Evolutionary conservation across 306 rosid species (phyloP), one percentile per base, ranked within the genome.

Genomic region (Geum urbanum): DNA sequence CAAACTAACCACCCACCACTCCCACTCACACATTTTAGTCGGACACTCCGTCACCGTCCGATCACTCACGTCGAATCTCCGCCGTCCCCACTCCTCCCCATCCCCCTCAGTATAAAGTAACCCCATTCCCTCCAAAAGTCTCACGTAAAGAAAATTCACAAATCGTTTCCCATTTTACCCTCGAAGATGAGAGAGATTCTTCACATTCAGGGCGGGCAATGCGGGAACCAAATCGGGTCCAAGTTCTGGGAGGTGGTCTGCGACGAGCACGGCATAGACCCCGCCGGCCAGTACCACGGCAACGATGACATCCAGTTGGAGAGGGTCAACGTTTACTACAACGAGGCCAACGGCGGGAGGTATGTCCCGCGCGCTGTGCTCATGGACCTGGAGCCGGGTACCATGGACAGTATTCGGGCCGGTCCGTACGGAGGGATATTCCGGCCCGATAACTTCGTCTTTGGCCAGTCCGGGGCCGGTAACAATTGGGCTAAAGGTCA

Each of bases 361-460:
- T 89, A 83, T 12, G 96, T 89, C 74, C 96, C 96, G 1, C 64
- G 96, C 8, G 96, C 90, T 15, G 96, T 89, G 80, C 78, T 86
- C 4, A 86, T 89, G 92, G 96, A 89, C 76, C 90, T 89, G 13
- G 96, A 89, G 43, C 96, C 96, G 0, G 96, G 96, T 16, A 89
- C 96, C 72, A 89, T 89, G 90, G 96, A 86, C 3, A 76, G 87
- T 8, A 57, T 82, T 66, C 79, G 92, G 9, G 72, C 86, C 0
- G 88, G 92, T 0, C 90, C 87, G 2, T 85, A 86, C 1, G 92
- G 96, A 14, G 88, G 81, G 87, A 85, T 86, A 71, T 89, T 89
- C 74, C 76, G 96, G 15, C 96, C 90, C 0, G 96, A 86, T 44
- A 89, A 86, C 85, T 84, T 89, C 11, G 85, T 86, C 8, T 89